Base-by-base conservation (phyloP, 1,284 basidiomycete species). In the Sanghuangporus weigelae region DNA sequence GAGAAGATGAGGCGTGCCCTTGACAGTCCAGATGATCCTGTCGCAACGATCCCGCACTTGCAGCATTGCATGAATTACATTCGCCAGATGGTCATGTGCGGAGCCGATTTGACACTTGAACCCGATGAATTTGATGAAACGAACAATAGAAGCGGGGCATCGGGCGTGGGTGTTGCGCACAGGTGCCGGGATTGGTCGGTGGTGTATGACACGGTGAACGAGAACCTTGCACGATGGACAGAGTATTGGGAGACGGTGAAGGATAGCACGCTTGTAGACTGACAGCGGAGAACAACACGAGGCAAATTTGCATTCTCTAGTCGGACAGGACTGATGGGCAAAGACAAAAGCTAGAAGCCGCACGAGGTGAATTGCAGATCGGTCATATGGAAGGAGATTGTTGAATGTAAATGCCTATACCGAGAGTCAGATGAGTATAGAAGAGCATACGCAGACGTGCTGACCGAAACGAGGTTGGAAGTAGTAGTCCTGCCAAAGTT, bases 41-140 rank as follows among this genome's bases (percentile, higher is more conserved):
- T 60, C n/a, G 62, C 67, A 7, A 64, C 61, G 5, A 56, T 62
- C 46, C 59, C 59, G 14, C 79, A 81, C 68, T 67, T 79, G 14
- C 70, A 77, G 63, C 66, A 67, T 51, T 64, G 66, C 60, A 56
- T 67, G 60, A 67, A 64, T 11, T 67, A 64, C 38, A 58, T 67
- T 42, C 63, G 66, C 23, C 66, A 67, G 60, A 65, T 67, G 66
- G 55, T 67, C 36, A 44, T 67, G 38, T 67, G 66, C 40, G 63
- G 51, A 3, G 51, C 66, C 7, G 66, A 67, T 36, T 23, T 65
- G 21, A 64, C 63, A 40, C 57, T 67, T n/a, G 66, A 67, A 21
- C 57, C 61, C 23, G 64, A 60, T 31, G 46, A 50, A 19, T 38
- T 40, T 35, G 48, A 62, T 40, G 53, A 49, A n/a, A 54, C 16